Evolutionary conservation across 2,329 filamentous ascomycete species (phyloP).

Genomic region (Colletotrichum viniferum): DNA sequence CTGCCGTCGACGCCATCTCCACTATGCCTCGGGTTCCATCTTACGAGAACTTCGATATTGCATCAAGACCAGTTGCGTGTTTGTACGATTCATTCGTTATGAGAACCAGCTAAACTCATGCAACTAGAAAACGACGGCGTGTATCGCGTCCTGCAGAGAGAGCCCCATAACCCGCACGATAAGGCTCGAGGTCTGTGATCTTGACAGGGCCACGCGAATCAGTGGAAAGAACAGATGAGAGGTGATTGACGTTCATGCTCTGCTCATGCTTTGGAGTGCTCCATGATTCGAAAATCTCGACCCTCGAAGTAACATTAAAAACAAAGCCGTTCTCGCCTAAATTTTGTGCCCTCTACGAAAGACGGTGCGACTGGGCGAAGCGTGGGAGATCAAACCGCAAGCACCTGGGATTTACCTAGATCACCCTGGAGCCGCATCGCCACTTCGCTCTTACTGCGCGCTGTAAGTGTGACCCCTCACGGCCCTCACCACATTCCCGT

Average conservation of each 20-base stretch:
- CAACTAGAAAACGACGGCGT: not conserved
- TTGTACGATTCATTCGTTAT: not conserved
- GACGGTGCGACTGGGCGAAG: conserved; percentile 2
- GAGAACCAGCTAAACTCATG: not conserved
- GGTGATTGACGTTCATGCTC: not conserved
- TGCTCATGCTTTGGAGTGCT: not conserved
- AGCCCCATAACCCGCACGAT: not conserved
- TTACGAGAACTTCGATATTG: not conserved
- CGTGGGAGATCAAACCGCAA: conserved; percentile 12
- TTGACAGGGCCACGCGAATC: not conserved
- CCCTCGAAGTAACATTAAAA: not conserved
- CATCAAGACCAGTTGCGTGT: not conserved
- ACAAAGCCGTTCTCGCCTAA: not conserved
- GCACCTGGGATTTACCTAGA: conserved; percentile 10
- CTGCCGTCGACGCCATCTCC: not conserved
- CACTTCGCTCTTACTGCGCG: not conserved
- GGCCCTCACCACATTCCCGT: not conserved
- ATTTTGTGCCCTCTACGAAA: not conserved
- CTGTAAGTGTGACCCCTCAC: not conserved
- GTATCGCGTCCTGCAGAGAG: not conserved
- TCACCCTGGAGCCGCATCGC: conserved; percentile 1
- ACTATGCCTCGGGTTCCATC: not conserved
- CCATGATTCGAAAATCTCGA: not conserved
- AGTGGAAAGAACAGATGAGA: not conserved
- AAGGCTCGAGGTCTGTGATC: not conserved